phyloP scores from a whole-genome alignment of 2,329 filamentous ascomycete species.

The Zalaria obscura region DNA sequence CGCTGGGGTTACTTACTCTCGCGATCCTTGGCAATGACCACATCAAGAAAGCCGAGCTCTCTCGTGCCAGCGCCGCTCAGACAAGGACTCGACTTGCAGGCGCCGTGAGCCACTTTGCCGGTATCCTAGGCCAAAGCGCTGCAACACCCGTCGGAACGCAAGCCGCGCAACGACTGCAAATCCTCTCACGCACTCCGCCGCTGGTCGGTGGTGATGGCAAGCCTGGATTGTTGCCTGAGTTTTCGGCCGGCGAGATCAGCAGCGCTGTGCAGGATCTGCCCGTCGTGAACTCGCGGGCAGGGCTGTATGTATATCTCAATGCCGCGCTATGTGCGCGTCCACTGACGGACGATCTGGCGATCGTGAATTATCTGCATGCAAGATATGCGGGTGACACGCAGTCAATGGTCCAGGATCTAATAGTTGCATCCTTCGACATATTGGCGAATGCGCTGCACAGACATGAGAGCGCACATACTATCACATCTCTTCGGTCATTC shows the following conservation, averaged over 20 bases:
- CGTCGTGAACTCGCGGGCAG: slow-evolving; percentile 61
- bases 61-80: slow-evolving; percentile 8
- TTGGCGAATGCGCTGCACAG: slow-evolving; percentile 76
- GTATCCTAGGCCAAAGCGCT: slow-evolving; percentile 17
- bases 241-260: slow-evolving; percentile 46
- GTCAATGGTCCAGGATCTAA: slow-evolving; percentile 63
- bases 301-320: slow-evolving; percentile 74
- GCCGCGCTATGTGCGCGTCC: slow-evolving; percentile 69
- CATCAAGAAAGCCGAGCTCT: neutral
- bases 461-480: slow-evolving; percentile 41
- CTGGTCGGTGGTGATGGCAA: slow-evolving; percentile 58
- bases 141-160: slow-evolving; percentile 12
- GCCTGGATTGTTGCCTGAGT: slow-evolving; percentile 34
- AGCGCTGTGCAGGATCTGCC: slow-evolving; percentile 42
- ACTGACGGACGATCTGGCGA: slow-evolving; percentile 62
- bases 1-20: slow-evolving; percentile 15
- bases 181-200: slow-evolving; percentile 14
- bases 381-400: slow-evolving; percentile 76
- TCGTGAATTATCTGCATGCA: slow-evolving; percentile 71
- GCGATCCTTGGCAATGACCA: slow-evolving; percentile 13
- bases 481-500: slow-evolving; percentile 72
- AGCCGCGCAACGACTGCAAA: slow-evolving; percentile 14
- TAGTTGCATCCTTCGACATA: slow-evolving; percentile 79
- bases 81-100: slow-evolving; percentile 13
- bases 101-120: slow-evolving; percentile 17